Conservation (phyloP, 2,329 filamentous ascomycete genomes). For the Zymoseptoria pseudotritici region DNA sequence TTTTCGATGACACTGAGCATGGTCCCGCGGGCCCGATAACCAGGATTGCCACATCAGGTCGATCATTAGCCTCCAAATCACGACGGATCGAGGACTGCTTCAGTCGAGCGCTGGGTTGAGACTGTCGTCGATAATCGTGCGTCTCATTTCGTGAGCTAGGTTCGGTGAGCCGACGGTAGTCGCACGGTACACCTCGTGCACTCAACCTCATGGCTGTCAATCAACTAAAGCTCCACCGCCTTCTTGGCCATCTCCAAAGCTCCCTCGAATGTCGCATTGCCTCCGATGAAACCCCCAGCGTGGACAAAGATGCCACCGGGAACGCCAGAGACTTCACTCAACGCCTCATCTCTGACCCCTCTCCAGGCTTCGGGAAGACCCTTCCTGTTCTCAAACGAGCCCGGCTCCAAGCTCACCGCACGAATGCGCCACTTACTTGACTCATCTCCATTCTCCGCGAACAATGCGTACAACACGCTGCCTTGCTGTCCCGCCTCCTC, state of each 20-base stretch:
- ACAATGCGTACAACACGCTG: conserved; percentile 76
- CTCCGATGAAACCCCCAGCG: conserved; percentile 90
- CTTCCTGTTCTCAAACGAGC: conserved; percentile 87
- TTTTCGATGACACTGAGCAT: too few relatives aligned
- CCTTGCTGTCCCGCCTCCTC: conserved; percentile 43
- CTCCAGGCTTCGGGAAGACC: conserved; percentile 87
- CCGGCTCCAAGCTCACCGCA: conserved; percentile 74
- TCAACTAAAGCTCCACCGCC: conserved; percentile 47
- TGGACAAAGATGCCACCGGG: conserved; percentile 85
- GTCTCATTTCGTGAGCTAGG: background rate
- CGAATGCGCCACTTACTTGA: conserved; percentile 89
- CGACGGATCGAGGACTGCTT: background rate
- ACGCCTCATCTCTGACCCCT: conserved; percentile 76
- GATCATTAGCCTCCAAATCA: background rate
- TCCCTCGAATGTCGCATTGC: conserved; percentile 85
- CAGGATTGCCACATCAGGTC: background rate
- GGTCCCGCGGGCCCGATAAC: too few relatives aligned
- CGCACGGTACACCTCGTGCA: too few relatives aligned
- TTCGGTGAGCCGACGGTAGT: too few relatives aligned
- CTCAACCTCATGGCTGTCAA: background rate
- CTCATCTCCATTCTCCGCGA: conserved; percentile 70
- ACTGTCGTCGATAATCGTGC: background rate
- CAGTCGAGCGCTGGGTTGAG: background rate
- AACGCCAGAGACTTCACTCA: conserved; percentile 64
- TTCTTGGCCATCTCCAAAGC: conserved; percentile 77